Conservation (phyloP, 768 basidiomycete species). For the Psilocybe azurescens region DNA sequence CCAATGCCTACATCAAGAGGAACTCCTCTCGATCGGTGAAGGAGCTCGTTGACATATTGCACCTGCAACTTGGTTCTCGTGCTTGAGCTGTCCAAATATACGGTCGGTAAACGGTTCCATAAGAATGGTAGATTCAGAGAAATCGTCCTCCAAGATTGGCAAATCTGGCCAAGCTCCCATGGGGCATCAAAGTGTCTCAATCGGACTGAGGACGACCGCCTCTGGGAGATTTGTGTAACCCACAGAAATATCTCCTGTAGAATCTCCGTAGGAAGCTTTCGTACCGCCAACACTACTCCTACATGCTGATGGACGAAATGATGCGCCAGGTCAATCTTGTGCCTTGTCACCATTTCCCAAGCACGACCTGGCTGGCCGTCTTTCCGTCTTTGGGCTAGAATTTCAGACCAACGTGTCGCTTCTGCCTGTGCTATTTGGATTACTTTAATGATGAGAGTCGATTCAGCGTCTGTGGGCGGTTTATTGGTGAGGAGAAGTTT, state of each 20-base stretch:
- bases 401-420: slow-evolving; percentile 10
- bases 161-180: slow-evolving; percentile 13
- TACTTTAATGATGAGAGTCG: slow-evolving; percentile 13
- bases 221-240: slow-evolving; percentile 8
- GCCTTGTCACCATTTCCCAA: slow-evolving; percentile 20
- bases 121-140: neutral
- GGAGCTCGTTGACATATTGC: neutral
- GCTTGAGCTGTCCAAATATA: slow-evolving; percentile 16
- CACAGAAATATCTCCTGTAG: slow-evolving; percentile 27
- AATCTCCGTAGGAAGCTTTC: slow-evolving; percentile 29
- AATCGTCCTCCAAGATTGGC: neutral
- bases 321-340: slow-evolving; percentile 22
- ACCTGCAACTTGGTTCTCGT: neutral
- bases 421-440: slow-evolving; percentile 18
- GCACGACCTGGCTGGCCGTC: slow-evolving; percentile 5
- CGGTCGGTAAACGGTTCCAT: neutral
- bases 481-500: slow-evolving; percentile 24
- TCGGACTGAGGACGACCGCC: neutral
- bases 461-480: slow-evolving; percentile 22
- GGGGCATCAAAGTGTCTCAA: slow-evolving; percentile 18
- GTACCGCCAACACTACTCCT: slow-evolving; percentile 24
- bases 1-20: slow-evolving; percentile 24
- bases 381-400: slow-evolving; percentile 2
- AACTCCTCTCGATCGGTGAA: slow-evolving; percentile 18
- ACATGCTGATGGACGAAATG: slow-evolving; percentile 27